A percentile compares a stretch with the other conserved stretches of the same genome.
Evolutionary conservation across 2,329 filamentous ascomycete species (phyloP).

Genomic region (Bretziella fagacearum): DNA sequence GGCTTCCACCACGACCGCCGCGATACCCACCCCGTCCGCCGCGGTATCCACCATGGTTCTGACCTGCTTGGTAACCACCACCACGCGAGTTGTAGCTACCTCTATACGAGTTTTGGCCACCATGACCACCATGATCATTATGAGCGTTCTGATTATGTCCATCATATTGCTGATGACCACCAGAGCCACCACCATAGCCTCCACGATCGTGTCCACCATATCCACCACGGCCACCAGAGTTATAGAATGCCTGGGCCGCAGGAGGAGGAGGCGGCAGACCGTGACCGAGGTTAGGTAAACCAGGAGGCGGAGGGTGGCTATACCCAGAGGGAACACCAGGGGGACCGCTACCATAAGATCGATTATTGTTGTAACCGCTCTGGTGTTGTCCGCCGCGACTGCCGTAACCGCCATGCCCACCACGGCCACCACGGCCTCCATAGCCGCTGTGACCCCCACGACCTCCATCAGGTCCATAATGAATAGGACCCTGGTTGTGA

Average conservation of each 20-base stretch:
- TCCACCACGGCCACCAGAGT: constrained; percentile 13
- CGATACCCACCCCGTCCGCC: constrained; percentile 7
- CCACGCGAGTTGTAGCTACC: constrained; percentile 5
- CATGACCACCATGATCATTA: constrained; percentile 5
- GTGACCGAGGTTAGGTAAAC: constrained; percentile 26
- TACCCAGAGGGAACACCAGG: background rate
- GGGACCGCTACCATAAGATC: background rate
- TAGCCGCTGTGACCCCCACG: constrained; percentile 18
- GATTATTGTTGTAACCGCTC: constrained; percentile 16
- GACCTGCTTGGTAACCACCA: constrained; percentile 2
- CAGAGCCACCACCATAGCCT: background rate
- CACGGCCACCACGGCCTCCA: constrained; percentile 3
- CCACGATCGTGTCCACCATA: constrained; percentile 4
- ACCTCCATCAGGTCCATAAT: constrained; percentile 26
- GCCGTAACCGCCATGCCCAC: background rate
- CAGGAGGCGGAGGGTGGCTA: constrained; percentile 27
- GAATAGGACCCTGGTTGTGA: constrained; percentile 7
- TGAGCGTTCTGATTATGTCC: constrained; percentile 1
- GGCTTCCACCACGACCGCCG: constrained; percentile 6
- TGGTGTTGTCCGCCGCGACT: constrained; percentile 2
- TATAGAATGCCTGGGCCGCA: constrained; percentile 10
- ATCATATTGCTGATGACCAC: constrained; percentile 1
- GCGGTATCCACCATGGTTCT: background rate
- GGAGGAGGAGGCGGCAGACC: constrained; percentile 30
- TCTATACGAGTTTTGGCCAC: constrained; percentile 5